Conservation (phyloP, 2,329 filamentous ascomycete species). For the Thelonectria rubi region DNA sequence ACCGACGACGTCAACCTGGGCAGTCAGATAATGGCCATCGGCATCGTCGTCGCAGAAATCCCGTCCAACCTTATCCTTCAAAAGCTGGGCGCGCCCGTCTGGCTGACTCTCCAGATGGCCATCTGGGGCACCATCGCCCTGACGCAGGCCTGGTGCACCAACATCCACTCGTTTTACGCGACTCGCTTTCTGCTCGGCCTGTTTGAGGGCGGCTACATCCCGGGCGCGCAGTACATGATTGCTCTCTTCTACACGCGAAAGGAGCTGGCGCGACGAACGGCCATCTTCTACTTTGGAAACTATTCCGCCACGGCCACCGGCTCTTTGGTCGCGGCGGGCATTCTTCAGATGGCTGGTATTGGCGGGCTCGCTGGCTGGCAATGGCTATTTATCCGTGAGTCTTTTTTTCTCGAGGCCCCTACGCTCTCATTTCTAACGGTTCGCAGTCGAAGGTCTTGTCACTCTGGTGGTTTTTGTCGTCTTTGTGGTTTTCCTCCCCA, state of each 20-base stretch:
- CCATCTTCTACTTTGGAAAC: constrained; percentile 36
- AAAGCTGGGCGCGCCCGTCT: constrained; percentile 30
- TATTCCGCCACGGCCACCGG: constrained; percentile 36
- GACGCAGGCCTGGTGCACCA: constrained; percentile 28
- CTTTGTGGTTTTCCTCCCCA: constrained; percentile 30
- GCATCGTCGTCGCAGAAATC: constrained; percentile 56
- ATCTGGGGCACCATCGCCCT: constrained; percentile 32
- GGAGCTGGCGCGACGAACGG: constrained; percentile 26
- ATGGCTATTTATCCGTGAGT: constrained; percentile 34
- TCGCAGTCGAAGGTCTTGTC: constrained; percentile 30
- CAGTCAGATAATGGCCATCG: constrained; percentile 56
- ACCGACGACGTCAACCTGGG: constrained; percentile 61
- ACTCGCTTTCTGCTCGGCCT: constrained; percentile 28
- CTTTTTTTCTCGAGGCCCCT: too few relatives aligned
- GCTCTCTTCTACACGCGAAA: constrained; percentile 28
- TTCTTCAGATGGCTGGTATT: constrained; percentile 33
- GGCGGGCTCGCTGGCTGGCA: constrained; percentile 31
- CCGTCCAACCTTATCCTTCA: constrained; percentile 36
- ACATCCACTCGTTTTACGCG: constrained; percentile 29
- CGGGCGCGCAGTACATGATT: constrained; percentile 30
- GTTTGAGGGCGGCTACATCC: constrained; percentile 32
- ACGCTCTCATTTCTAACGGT: neutral
- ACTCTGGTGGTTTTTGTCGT: constrained; percentile 31
- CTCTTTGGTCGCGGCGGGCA: constrained; percentile 26
- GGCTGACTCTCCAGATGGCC: constrained; percentile 32